Conservation (phyloP, 306 rosid genomes). For the Boehmeria nivea region DNA sequence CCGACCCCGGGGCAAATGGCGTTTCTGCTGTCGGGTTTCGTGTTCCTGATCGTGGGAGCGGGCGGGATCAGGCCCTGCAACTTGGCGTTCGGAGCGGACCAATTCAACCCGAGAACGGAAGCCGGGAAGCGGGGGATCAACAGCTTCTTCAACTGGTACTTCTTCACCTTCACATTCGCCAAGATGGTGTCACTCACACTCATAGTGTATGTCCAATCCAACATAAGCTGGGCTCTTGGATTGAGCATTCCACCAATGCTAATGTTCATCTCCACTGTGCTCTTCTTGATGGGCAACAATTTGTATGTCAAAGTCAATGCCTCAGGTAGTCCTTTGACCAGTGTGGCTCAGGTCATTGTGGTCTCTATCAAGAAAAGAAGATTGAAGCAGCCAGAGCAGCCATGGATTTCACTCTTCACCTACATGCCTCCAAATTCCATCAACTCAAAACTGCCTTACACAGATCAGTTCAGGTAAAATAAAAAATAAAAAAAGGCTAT, state of each 20-base stretch:
- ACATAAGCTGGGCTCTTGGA: slow-evolving; percentile 76
- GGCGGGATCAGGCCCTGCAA: slow-evolving; percentile 85
- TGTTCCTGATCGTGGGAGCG: slow-evolving; percentile 56
- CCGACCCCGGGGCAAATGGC: slow-evolving; percentile 64
- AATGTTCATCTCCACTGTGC: slow-evolving; percentile 52
- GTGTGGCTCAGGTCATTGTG: slow-evolving; percentile 62
- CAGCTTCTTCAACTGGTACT: slow-evolving; percentile 92
- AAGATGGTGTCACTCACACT: slow-evolving; percentile 56
- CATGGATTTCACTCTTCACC: slow-evolving; percentile 49
- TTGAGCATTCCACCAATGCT: slow-evolving; percentile 68
- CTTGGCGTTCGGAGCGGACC: slow-evolving; percentile 88
- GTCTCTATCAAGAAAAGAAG: slow-evolving; percentile 55
- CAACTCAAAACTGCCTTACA: slow-evolving; percentile 56
- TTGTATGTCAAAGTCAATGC: slow-evolving; percentile 70
- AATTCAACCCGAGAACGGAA: slow-evolving; percentile 69
- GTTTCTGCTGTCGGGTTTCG: slow-evolving; percentile 52
- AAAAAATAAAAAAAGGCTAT: not conserved
- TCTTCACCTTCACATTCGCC: slow-evolving; percentile 66
- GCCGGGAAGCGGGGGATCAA: slow-evolving; percentile 71
- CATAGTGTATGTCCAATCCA: slow-evolving; percentile 69
- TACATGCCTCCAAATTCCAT: slow-evolving; percentile 44
- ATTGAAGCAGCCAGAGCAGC: slow-evolving; percentile 40
- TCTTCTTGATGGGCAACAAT: slow-evolving; percentile 66
- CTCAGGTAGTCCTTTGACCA: slow-evolving; percentile 72
- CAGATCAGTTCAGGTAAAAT: slow-evolving; percentile 71